These are phyloP conservation scores for Phytophthora melonis DNA, from an alignment of 352 stramenopile genomes.

Conservation along the genomic window DNA sequence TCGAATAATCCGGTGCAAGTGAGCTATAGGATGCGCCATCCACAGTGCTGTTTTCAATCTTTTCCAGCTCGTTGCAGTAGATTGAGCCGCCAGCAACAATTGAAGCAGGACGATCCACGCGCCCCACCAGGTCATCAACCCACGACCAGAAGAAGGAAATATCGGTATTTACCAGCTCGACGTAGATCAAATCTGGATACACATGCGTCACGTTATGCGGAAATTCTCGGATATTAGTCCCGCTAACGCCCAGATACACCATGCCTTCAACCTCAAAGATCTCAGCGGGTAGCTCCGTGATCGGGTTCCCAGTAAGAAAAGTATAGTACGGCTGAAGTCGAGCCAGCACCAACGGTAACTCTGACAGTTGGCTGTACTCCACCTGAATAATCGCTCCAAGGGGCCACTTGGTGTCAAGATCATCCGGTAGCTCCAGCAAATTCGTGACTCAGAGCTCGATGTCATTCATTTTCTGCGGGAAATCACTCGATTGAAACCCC, in stretches of 20 bases:
- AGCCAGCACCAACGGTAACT: constrained; percentile 17
- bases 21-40: not conserved
- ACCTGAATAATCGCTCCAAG: constrained; percentile 17
- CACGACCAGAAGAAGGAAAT: constrained; percentile 7
- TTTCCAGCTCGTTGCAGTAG: constrained; percentile 5
- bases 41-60: not conserved
- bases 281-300: constrained; percentile 15
- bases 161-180: not conserved
- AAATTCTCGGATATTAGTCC: constrained; percentile 12
- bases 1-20: constrained; percentile 9
- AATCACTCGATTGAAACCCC: constrained; percentile 39
- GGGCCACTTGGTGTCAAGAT: constrained; percentile 44
- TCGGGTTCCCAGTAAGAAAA: constrained; percentile 35
- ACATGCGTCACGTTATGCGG: constrained; percentile 12
- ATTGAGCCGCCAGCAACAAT: not conserved
- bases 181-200: not conserved
- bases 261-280: constrained; percentile 22
- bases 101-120: not conserved
- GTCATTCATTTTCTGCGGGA: constrained; percentile 35
- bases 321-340: constrained; percentile 22
- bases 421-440: constrained; percentile 28
- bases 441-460: constrained; percentile 50
- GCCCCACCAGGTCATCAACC: constrained; percentile 1
- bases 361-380: constrained; percentile 24
- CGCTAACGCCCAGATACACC: constrained; percentile 15